Conservation (phyloP, 202 grass and related monocot species). For the Saccharum hybrid region DNA sequence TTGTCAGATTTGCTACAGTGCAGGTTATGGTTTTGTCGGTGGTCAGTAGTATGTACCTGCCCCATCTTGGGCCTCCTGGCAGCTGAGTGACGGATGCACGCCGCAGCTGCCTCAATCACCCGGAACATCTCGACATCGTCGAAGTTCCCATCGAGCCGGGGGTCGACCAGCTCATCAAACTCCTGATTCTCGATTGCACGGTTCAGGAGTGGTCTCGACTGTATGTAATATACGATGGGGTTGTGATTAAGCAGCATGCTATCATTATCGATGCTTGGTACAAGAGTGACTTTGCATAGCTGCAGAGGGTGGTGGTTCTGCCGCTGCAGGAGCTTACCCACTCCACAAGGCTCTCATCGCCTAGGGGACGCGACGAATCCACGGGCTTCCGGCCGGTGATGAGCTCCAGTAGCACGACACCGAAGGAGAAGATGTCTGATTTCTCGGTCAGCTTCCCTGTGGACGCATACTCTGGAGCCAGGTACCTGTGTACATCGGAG, state of each 20-base stretch:
- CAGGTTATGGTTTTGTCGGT: not conserved
- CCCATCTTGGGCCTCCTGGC: constrained; percentile 85
- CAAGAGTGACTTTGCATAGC: not conserved
- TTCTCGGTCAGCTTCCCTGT: constrained; percentile 86
- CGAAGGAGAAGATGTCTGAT: constrained; percentile 92
- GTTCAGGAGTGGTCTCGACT: constrained; percentile 73
- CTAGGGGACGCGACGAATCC: constrained; percentile 67
- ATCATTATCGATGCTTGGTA: constrained; percentile 11
- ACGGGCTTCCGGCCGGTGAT: constrained; percentile 84
- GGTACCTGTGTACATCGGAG: constrained; percentile 57
- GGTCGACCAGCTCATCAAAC: constrained; percentile 72
- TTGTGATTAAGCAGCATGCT: not conserved
- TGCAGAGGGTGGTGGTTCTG: not conserved
- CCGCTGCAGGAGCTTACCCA: constrained; percentile 63
- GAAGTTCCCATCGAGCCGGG: constrained; percentile 55
- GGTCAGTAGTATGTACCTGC: constrained; percentile 53
- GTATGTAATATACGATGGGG: not conserved
- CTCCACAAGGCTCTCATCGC: constrained; percentile 92
- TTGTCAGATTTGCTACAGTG: not conserved
- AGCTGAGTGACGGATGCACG: constrained; percentile 87
- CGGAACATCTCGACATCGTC: constrained; percentile 84
- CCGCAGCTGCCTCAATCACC: constrained; percentile 76
- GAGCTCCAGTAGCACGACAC: constrained; percentile 87
- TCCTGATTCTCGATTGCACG: constrained; percentile 70
- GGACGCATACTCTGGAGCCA: constrained; percentile 90